Percentiles rank a stretch among this genome's conserved stretches.
Conservation (phyloP, 2,329 filamentous ascomycete species). For the Botryotinia convoluta region DNA sequence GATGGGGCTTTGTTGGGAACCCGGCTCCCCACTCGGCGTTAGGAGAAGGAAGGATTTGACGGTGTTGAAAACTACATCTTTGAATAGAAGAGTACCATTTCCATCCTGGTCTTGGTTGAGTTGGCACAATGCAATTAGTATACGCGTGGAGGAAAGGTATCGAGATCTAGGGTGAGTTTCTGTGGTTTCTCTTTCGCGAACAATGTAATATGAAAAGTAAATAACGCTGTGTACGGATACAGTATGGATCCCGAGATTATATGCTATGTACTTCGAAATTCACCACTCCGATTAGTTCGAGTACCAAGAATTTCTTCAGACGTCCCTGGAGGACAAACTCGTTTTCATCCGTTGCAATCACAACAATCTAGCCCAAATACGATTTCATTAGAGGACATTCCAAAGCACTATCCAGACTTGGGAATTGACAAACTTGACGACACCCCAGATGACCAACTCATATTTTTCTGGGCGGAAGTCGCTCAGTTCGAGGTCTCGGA, state of each 20-base stretch:
- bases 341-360: background rate
- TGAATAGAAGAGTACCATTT: background rate
- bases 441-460: background rate
- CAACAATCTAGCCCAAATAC: background rate
- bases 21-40: background rate
- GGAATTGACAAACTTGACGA: background rate
- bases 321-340: background rate
- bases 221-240: background rate
- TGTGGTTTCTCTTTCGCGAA: background rate
- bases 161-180: background rate
- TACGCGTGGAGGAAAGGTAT: background rate
- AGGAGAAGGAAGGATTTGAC: background rate
- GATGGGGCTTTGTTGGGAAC: constrained; percentile 3
- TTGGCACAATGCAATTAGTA: background rate
- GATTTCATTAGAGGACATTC: background rate
- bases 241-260: background rate
- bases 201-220: background rate
- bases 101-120: constrained; percentile 9
- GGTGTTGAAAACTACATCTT: background rate
- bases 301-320: background rate
- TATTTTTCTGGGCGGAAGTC: background rate
- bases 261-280: constrained; percentile 3
- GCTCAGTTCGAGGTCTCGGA: background rate
- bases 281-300: background rate
- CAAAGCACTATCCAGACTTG: background rate